phyloP scores from a whole-genome alignment of 1,139 yeast genomes.

The Geotrichum histeridarum region DNA sequence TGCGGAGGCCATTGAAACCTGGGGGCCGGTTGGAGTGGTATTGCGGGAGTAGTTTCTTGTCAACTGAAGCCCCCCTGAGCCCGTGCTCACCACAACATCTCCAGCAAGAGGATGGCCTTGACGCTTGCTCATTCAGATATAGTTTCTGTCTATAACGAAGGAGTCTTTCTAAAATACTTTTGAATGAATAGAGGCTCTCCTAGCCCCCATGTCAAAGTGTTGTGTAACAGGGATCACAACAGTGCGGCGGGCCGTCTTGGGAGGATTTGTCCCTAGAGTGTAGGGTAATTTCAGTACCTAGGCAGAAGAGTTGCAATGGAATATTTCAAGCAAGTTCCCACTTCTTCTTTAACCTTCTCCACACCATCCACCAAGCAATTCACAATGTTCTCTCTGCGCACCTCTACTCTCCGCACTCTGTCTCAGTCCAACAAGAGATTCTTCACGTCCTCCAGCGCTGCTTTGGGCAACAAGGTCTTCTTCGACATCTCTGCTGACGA shows the following conservation, averaged over 20 bases:
- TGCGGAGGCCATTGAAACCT: slow-evolving; percentile 16
- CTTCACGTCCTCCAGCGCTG: slow-evolving; percentile 17
- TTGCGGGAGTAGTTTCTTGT: slow-evolving; percentile 12
- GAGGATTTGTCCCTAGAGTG: not conserved
- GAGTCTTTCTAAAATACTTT: too few relatives aligned
- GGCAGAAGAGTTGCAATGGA: too few relatives aligned
- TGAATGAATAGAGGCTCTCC: not conserved
- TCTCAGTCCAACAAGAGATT: slow-evolving; percentile 13
- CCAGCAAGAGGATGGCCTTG: slow-evolving; percentile 1
- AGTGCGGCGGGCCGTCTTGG: not conserved
- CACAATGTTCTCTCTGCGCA: slow-evolving; percentile 4
- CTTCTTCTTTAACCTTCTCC: not conserved
- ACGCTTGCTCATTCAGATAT: not conserved
- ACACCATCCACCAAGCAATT: not conserved
- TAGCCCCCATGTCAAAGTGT: not conserved
- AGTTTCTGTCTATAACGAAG: not conserved
- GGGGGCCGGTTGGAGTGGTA: slow-evolving; percentile 15
- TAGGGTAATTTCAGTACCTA: not conserved
- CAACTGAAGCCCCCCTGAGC: slow-evolving; percentile 9
- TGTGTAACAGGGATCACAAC: not conserved
- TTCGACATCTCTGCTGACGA: slow-evolving; percentile 75
- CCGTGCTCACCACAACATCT: slow-evolving; percentile 7
- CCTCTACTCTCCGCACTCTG: slow-evolving; percentile 7
- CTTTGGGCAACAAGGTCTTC: slow-evolving; percentile 52
- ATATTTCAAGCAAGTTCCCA: not conserved